Conservation (phyloP, 352 stramenopile genomes). For the Phytophthora boehmeriae region DNA sequence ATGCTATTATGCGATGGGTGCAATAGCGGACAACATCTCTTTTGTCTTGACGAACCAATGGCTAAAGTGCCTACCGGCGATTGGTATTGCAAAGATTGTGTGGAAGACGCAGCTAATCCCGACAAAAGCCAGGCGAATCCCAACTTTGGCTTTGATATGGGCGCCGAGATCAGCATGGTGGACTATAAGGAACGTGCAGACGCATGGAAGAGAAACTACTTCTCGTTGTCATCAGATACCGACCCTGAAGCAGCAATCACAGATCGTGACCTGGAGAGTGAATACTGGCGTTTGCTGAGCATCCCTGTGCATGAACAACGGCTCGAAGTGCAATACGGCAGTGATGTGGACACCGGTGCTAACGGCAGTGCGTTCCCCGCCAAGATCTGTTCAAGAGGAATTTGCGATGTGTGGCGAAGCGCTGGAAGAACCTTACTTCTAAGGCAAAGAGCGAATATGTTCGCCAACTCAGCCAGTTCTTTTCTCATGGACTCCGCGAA, state of each 20-base stretch:
- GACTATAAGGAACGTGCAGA: slow-evolving; percentile 88
- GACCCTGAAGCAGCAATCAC: slow-evolving; percentile 52
- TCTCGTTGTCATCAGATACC: slow-evolving; percentile 40
- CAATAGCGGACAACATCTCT: slow-evolving; percentile 83
- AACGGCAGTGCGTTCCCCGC: slow-evolving; percentile 90
- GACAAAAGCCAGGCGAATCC: slow-evolving; percentile 47
- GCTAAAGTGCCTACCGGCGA: slow-evolving; percentile 65
- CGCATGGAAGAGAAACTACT: slow-evolving; percentile 83
- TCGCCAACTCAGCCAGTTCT: slow-evolving; percentile 53
- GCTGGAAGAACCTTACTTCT: slow-evolving; percentile 55
- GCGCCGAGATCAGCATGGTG: slow-evolving; percentile 75
- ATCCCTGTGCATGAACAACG: slow-evolving; percentile 78
- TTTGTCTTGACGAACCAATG: slow-evolving; percentile 72
- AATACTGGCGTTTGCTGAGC: slow-evolving; percentile 91
- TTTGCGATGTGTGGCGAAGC: slow-evolving; percentile 53
- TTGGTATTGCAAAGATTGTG: slow-evolving; percentile 82
- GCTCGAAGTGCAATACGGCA: slow-evolving; percentile 92
- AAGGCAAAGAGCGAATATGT: slow-evolving; percentile 32
- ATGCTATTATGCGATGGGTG: slow-evolving; percentile 86
- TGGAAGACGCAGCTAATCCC: slow-evolving; percentile 56
- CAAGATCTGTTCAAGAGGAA: slow-evolving; percentile 61
- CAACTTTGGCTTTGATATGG: slow-evolving; percentile 87
- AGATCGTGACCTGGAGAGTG: slow-evolving; percentile 76
- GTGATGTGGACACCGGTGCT: slow-evolving; percentile 88
- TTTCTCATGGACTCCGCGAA: slow-evolving; percentile 57